Base-by-base conservation (phyloP, 257 asterid species). In the Nemophila menziesii region DNA sequence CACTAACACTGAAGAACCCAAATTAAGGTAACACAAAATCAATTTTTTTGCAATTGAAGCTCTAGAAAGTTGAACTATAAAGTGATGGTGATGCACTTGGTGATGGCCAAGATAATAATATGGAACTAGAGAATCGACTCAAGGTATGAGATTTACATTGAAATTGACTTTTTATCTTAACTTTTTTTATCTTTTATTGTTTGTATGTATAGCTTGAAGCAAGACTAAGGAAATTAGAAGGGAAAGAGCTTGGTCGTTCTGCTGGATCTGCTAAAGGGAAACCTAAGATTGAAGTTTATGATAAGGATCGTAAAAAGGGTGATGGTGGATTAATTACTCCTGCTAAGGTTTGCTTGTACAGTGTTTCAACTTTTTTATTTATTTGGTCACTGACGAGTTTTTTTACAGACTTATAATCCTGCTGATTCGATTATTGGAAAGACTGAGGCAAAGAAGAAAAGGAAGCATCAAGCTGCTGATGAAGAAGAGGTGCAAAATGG, bases 261-360 rank as follows among this genome's bases (percentile, higher is more conserved):
- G 93, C 86, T 69, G 90, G 93, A 11, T 83, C 93, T 33, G 75
- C 57, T 8, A 83, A 83, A 69, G 93, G 93, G 59, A 79, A 83
- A 54, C 93, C 93, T 4, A 80, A 70, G 66, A 80, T 80, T 17
- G 95, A 83, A 71, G 46, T 69, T 54, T 83, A 80, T 46, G 82
- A 77, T 69, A 83, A 79, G 74, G 93, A 83, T 39, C 63, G 63
- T 9, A 83, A 79, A 68, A 79, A 77, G 48, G 93, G 90, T 24
- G 60, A 79, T 5, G 86, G 80, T 33, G 95, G 77, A 44, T 26
- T 83, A 72, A 77, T 70, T 16, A 72, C 86, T 10, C 78, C 83
- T 16, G 93, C 79, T 44, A 78, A 78, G 83, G 90, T 81, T 43
- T 48, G 61, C 18, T 33, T 49, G 62, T 16, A 39, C 43, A 23